Evolutionary conservation across 78 protist genomes (phyloP), one percentile per base, ranked within the genome.

Genomic region (Dictyostelium intermedium): DNA sequence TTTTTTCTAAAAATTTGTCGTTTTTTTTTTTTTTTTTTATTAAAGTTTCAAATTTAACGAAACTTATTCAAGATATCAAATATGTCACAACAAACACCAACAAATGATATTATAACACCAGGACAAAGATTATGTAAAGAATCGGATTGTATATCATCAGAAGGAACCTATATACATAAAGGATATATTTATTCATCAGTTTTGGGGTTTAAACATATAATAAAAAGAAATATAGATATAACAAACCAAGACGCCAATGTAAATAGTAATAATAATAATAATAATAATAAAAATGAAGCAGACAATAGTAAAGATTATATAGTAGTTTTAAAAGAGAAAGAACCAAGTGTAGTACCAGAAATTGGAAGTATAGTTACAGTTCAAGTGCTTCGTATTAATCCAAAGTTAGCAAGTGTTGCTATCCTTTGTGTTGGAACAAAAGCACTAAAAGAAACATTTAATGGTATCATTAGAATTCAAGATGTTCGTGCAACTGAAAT

Each of bases 401-500:
- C 96, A 20, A 69, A 80, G 73, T 87, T 86, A 32, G 96, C 91
- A 72, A 83, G 79, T 72, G 93, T 82, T 73, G 91, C 95, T n/a
- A 94, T 94, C 47, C 83, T 94, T 7, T 94, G 96, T 76, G 93
- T 94, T 16, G 96, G 95, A 25, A 91, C 92, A 5, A 82, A 84
- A 69, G 95, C 91, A 7, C 13, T 94, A 30, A 86, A 91, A 43
- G 96, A 94, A 30, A 84, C 92, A 56, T 94, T 89, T 35, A 91
- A 87, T 69, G 96, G 96, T 30, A 70, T 94, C 66, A 94, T 94
- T 34, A 77, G 93, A 82, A 74, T 83, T 56, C 97, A 96, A 84
- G 98, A 98, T 84, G 97, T 98, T 11, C 84, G 97, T 5, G 96
- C 94, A 7, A 97, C 98, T 18, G 95, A 97, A 73, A 96, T 87